Conservation (phyloP, 306 rosid species). For the Glycine soja region DNA sequence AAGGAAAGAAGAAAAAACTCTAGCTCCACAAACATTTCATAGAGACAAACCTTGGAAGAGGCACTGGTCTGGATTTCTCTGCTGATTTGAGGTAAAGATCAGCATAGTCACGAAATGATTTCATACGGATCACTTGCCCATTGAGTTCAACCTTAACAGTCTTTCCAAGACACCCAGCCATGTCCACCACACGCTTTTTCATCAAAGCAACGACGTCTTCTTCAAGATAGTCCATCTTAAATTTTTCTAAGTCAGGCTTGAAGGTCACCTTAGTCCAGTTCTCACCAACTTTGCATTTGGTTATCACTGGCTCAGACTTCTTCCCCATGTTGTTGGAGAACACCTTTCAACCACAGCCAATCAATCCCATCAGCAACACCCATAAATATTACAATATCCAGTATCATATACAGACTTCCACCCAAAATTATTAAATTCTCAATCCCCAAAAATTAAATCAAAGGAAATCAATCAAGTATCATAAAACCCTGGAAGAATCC, state of each 20-base stretch:
- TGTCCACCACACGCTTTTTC: conserved; percentile 89
- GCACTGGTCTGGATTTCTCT: conserved; percentile 51
- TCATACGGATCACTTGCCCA: conserved; percentile 63
- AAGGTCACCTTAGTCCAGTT: conserved; percentile 95
- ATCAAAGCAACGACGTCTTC: conserved; percentile 93
- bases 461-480: neutral
- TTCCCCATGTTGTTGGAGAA: conserved; percentile 84
- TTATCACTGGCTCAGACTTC: conserved; percentile 72
- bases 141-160: conserved; percentile 89
- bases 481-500: neutral
- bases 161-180: conserved; percentile 97
- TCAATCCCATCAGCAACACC: neutral
- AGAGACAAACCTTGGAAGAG: conserved; percentile 69
- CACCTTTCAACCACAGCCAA: conserved; percentile 57
- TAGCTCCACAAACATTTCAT: neutral
- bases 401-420: neutral
- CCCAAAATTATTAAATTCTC: neutral
- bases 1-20: neutral
- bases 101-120: conserved; percentile 80
- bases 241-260: conserved; percentile 87
- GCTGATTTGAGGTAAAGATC: conserved; percentile 82
- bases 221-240: conserved; percentile 83
- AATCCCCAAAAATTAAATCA: neutral
- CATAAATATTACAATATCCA: neutral
- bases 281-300: conserved; percentile 79